Conservation (phyloP, 129 eudicot genomes). For the Flaveria bidentis region DNA sequence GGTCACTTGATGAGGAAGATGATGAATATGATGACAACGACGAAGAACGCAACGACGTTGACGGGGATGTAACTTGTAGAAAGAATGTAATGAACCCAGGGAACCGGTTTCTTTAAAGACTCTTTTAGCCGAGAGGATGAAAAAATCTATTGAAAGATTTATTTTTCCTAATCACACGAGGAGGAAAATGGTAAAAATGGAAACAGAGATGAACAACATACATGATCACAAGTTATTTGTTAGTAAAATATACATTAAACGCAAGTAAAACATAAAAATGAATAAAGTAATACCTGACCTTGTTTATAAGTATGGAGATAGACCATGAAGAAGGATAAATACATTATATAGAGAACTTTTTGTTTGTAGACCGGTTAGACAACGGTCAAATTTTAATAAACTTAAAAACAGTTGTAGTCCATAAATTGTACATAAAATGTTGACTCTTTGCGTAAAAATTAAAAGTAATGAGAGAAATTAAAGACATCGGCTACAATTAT, state of each 20-base stretch:
- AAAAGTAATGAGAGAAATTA: no score
- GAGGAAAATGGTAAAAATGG: not conserved
- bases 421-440: no score
- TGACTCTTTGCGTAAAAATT: no score
- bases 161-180: not conserved
- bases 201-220: not conserved
- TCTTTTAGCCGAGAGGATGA: not conserved
- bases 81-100: not conserved
- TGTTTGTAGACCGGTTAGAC: no score
- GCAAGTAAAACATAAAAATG: not conserved
- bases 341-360: no score
- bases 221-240: no score
- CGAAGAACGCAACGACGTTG: not conserved
- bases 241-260: not conserved
- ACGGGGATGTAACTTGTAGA: not conserved
- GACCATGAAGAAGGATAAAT: no score
- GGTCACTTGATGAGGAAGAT: no score
- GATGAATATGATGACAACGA: not conserved
- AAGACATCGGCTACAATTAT: no score
- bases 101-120: not conserved
- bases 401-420: no score
- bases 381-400: no score
- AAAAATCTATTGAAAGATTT: not conserved
- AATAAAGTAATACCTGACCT: not conserved
- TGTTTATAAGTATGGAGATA: no score